A percentile compares a stretch with the other conserved stretches of the same genome.
Conservation (phyloP, 306 rosid species). For the Astragalus membranaceus region DNA sequence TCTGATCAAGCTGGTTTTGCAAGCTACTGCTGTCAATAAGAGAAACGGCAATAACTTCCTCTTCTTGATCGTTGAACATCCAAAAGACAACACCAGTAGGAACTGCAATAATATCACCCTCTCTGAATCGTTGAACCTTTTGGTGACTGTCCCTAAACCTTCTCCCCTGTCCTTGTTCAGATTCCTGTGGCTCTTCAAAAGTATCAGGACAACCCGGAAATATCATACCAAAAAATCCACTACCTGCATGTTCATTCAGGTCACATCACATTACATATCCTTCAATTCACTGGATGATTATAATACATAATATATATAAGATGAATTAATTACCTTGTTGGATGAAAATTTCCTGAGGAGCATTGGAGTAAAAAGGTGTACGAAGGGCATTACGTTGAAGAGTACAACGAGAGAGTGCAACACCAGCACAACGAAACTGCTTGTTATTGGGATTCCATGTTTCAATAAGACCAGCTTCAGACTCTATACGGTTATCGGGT, state of each 20-base stretch:
- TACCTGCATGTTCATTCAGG: not conserved
- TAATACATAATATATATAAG: too few relatives aligned
- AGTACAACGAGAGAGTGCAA: conserved; percentile 24
- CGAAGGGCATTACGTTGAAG: conserved; percentile 12
- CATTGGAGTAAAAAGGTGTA: conserved; percentile 27
- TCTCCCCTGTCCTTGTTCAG: not conserved
- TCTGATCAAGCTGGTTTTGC: conserved; percentile 53
- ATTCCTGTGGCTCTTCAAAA: conserved; percentile 28
- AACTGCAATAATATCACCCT: conserved; percentile 29
- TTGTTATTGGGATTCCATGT: conserved; percentile 30
- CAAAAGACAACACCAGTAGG: conserved; percentile 25
- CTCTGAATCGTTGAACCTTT: conserved; percentile 16
- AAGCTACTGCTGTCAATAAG: conserved; percentile 34
- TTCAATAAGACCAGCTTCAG: conserved; percentile 22
- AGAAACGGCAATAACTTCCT: conserved; percentile 27
- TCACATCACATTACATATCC: too few relatives aligned
- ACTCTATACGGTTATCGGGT: conserved; percentile 17
- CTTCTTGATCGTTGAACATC: conserved; percentile 25
- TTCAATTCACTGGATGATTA: too few relatives aligned
- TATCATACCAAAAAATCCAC: conserved; percentile 16
- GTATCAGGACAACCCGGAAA: conserved; percentile 25
- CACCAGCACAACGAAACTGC: conserved; percentile 20
- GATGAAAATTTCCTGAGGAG: conserved; percentile 28
- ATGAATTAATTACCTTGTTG: conserved; percentile 3
- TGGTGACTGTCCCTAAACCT: conserved; percentile 28